Percentiles rank a stretch among this genome's conserved stretches.
Conservation (phyloP, 768 basidiomycete genomes). For the Termitomyces sp. region DNA sequence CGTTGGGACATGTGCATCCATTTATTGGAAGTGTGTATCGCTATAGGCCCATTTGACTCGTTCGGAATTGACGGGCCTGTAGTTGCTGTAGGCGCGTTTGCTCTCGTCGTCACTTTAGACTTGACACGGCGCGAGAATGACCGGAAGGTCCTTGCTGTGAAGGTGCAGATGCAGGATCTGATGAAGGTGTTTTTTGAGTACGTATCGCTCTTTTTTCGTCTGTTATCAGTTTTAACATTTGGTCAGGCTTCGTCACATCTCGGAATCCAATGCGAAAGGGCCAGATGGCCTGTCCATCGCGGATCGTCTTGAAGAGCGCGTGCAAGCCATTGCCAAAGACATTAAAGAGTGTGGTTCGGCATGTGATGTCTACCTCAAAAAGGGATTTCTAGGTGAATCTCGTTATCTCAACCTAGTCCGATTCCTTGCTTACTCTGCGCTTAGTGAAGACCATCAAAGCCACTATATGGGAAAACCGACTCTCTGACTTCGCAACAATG, state of each 20-base stretch:
- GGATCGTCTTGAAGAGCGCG: conserved; percentile 28
- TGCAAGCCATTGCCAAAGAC: conserved; percentile 33
- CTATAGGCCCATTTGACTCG: neutral
- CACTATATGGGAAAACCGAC: conserved; percentile 35
- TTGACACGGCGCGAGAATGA: conserved; percentile 50
- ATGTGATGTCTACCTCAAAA: conserved; percentile 47
- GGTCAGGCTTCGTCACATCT: conserved; percentile 29
- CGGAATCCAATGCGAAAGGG: conserved; percentile 23
- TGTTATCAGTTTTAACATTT: neutral
- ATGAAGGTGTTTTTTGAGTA: conserved; percentile 47
- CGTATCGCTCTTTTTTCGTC: conserved; percentile 13
- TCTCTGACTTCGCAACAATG: conserved; percentile 29
- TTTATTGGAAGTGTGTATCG: conserved; percentile 32
- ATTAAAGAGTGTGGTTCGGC: conserved; percentile 43
- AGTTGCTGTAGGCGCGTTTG: conserved; percentile 52
- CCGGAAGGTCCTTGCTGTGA: conserved; percentile 43
- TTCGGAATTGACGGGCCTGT: neutral
- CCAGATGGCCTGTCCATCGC: conserved; percentile 32
- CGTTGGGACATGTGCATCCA: conserved; percentile 35
- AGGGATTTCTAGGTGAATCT: conserved; percentile 36
- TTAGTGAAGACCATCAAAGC: conserved; percentile 37
- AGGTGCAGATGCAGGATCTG: conserved; percentile 50
- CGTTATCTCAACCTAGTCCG: neutral
- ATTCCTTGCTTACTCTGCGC: neutral
- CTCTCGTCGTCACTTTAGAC: conserved; percentile 47